These are phyloP conservation scores for Malassezia obtusa DNA, from an alignment of 1,284 basidiomycete genomes.

Conservation along the genomic window DNA sequence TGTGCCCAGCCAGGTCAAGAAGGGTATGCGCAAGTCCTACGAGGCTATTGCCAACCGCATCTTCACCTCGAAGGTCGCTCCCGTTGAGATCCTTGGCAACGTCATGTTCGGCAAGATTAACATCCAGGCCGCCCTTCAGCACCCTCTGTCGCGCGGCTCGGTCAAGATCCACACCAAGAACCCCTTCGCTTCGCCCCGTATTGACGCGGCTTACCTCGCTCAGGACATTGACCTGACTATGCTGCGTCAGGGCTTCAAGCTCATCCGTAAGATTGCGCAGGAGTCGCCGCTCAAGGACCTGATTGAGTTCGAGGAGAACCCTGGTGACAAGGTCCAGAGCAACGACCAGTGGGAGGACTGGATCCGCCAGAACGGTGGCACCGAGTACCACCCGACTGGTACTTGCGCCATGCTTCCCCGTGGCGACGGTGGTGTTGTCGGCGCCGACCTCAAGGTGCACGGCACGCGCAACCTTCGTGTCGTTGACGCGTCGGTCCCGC, in stretches of 20 bases:
- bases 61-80: slow-evolving; percentile 19
- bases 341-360: slow-evolving; percentile 28
- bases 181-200: slow-evolving; percentile 25
- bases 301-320: slow-evolving; percentile 17
- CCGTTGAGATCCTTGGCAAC: slow-evolving; percentile 35
- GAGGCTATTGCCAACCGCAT: slow-evolving; percentile 18
- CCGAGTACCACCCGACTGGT: slow-evolving; percentile 52
- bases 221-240: slow-evolving; percentile 28
- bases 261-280: slow-evolving; percentile 25
- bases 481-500: slow-evolving; percentile 48
- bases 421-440: slow-evolving; percentile 59
- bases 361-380: slow-evolving; percentile 19
- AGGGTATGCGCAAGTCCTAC: slow-evolving; percentile 19
- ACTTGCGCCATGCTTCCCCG: slow-evolving; percentile 60
- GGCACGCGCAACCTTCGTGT: slow-evolving; percentile 58
- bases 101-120: slow-evolving; percentile 24
- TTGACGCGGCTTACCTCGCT: slow-evolving; percentile 36
- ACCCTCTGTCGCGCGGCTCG: slow-evolving; percentile 39
- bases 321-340: slow-evolving; percentile 18
- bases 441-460: slow-evolving; percentile 58
- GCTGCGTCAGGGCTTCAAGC: slow-evolving; percentile 28
- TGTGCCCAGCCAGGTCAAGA: slow-evolving; percentile 18
- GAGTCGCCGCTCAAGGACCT: slow-evolving; percentile 19
- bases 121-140: slow-evolving; percentile 32
- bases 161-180: slow-evolving; percentile 27